These are phyloP conservation scores for Jatropha curcas DNA, from an alignment of 345 rosid genomes.

Conservation along the genomic window DNA sequence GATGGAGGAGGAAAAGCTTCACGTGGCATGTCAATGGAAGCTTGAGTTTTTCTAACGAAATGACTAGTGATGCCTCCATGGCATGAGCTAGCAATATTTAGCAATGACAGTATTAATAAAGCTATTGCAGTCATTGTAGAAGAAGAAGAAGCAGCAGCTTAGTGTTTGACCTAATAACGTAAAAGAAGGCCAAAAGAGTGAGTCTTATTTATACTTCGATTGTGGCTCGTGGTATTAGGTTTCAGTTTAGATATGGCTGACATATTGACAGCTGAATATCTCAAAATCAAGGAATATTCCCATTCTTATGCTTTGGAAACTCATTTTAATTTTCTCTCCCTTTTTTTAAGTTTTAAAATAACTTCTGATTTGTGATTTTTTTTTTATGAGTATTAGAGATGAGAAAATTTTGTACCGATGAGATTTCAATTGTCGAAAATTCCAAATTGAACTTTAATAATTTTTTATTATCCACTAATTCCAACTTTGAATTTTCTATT, in stretches of 20 bases:
- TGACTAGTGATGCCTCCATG: constrained; percentile 32
- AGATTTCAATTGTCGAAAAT: too few species aligned
- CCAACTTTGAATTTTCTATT: too few species aligned
- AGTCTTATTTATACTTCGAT: too few species aligned
- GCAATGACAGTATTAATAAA: constrained; percentile 5
- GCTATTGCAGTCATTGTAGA: neutral
- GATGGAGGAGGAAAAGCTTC: constrained; percentile 23
- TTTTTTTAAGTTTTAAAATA: too few species aligned
- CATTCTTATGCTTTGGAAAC: too few species aligned
- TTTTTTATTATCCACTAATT: too few species aligned
- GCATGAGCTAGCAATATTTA: constrained; percentile 6
- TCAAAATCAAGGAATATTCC: neutral
- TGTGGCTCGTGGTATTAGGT: neutral
- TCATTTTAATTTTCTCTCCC: neutral
- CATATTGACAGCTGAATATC: too few species aligned
- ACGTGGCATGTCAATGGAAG: constrained; percentile 28
- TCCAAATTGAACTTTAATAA: too few species aligned
- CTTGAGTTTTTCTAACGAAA: constrained; percentile 22
- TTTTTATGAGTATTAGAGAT: too few species aligned
- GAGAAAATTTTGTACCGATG: too few species aligned
- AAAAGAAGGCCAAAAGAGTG: neutral
- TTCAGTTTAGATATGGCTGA: neutral
- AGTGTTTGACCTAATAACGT: neutral
- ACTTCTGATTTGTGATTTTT: too few species aligned
- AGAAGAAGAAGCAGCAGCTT: too few species aligned